Evolutionary conservation across 352 stramenopile genomes (phyloP), one percentile per base, ranked within the genome.

Genomic region (Phytophthora constricta): DNA sequence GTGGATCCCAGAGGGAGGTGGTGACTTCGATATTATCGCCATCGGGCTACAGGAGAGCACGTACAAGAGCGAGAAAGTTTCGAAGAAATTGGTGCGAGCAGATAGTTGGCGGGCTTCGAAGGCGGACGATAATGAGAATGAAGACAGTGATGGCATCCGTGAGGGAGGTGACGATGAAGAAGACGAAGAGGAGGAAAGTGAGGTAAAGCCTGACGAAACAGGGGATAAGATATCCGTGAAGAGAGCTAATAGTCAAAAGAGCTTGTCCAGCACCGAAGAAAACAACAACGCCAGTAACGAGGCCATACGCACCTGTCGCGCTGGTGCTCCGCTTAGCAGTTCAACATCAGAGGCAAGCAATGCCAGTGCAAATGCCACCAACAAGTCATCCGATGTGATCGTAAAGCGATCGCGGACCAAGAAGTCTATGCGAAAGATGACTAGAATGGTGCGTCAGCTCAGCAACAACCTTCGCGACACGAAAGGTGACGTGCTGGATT

Each of bases 21-120:
- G 84, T 0, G 82, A 85, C 51, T 95, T 89, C 48, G 90, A 97
- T 64, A 82, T 97, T 10, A 85, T 97, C n/a, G 86, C 76, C 0
- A 75, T 97, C 19, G 87, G 87, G 0, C 70, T 96, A 5, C 87
- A 97, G 55, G 87, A 97, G 62, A 94, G 84, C 67, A 87, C 81
- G 20, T 96, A 95, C 65, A 76, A 76, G 41, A 79, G 73, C 34
- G 77, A 89, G 52, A 86, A 82, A 28, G 59, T 55, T 13, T 77
- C 56, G 17, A 70, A 65, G 51, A 74, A 65, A 19, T 28, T 78
- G 52, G 45, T 76, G 31, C 46, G 45, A 33, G 34, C 52, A 23
- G 67, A 80, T 50, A 77, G 55, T 9, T 72, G 51, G 46, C 65
- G 46, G 26, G 55, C 47, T 20, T 60, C 51, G 9, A 64, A 33